Evolutionary conservation across 139 green algal genomes (phyloP).

Genomic region (Picochlorum sp.): DNA sequence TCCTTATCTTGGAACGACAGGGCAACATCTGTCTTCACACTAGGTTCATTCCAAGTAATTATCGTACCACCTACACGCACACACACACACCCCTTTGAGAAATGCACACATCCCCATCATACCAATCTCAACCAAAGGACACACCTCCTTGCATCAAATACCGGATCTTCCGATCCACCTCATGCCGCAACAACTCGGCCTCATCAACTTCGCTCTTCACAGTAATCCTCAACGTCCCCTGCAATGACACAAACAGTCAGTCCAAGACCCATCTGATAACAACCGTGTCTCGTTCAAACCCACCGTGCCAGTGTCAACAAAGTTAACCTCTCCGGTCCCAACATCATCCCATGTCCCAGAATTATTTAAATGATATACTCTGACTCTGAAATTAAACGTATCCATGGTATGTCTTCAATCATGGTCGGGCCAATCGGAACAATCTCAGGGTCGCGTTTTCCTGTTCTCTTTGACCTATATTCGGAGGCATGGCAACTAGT

Average conservation of each 20-base stretch:
- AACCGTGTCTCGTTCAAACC: constrained; percentile 17
- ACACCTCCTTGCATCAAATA: constrained; percentile 77
- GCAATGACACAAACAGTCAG: not conserved
- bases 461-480: too few species aligned
- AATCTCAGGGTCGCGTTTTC: too few species aligned
- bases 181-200: constrained; percentile 74
- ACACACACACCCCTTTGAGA: too few species aligned
- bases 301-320: constrained; percentile 82
- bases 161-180: constrained; percentile 66
- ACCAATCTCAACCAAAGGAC: not conserved
- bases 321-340: constrained; percentile 75
- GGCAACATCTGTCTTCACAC: constrained; percentile 84
- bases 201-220: constrained; percentile 61
- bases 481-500: too few species aligned
- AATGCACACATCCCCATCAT: not conserved
- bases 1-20: constrained; percentile 88
- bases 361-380: constrained; percentile 86
- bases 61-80: constrained; percentile 83
- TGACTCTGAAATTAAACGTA: constrained; percentile 44
- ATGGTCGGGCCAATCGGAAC: too few species aligned
- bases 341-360: constrained; percentile 91
- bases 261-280: not conserved
- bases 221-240: constrained; percentile 59
- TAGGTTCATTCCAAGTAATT: constrained; percentile 90
- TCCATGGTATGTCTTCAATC: not conserved